Base-by-base conservation (phyloP, 805 yeast species). In the Wickerhamiella nectarea region DNA sequence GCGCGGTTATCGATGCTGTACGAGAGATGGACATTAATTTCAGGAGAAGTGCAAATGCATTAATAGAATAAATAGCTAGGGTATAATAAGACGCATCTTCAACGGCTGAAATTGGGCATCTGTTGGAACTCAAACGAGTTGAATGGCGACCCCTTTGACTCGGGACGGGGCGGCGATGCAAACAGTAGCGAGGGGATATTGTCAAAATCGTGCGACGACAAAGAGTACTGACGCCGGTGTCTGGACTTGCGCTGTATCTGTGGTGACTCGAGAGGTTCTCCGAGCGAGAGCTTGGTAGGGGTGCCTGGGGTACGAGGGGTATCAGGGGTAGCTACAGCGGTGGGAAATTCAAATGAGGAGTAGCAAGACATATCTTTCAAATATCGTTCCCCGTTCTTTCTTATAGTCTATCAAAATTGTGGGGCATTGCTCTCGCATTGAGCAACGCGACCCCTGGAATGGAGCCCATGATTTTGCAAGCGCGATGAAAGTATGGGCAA, bases 1-100 rank as follows among this genome's bases (percentile, higher is more conserved):
- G 44, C 31, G 36, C 21, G 2, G 41, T 54, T 17, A 43, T 53
- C 11, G 42, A 49, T 24, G 45, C 51, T 15, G 47, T 54, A 12
- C 44, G 45, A 12, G 12, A 25, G 3, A 54, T 54, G 58, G 49
- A 51, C 26, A n/a, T 28, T n/a, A 15, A 12, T 5, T 28, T 28
- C n/a, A 7, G 31, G 15, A 8, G n/a, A 7, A 28, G n/a, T 4
- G 14, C n/a, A 15, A n/a, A n/a, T n/a, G n/a, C n/a, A n/a, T n/a
- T n/a, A n/a, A n/a, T n/a, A n/a, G n/a, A n/a, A n/a, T n/a, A n/a
- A n/a, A n/a, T n/a, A n/a, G n/a, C n/a, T n/a, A n/a, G n/a, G n/a
- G n/a, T n/a, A n/a, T n/a, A n/a, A n/a, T n/a, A n/a, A n/a, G n/a
- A n/a, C n/a, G n/a, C n/a, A n/a, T n/a, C n/a, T n/a, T n/a, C n/a